Evolutionary conservation across 257 asterid genomes (phyloP).

Genomic region (Solanum chiquidenum): DNA sequence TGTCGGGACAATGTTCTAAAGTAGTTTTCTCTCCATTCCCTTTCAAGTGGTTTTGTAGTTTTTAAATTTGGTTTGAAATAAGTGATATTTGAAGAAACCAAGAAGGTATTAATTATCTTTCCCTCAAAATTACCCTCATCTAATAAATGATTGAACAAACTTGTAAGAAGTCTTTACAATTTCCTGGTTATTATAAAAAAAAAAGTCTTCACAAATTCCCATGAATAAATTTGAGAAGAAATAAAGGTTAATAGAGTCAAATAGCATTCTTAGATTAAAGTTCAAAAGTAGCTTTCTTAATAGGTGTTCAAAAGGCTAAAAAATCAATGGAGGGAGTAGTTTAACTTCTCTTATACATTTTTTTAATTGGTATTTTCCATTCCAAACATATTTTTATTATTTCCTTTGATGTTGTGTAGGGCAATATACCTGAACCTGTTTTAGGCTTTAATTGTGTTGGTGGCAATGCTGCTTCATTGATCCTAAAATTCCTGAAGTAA

Average conservation of each 20-base stretch:
- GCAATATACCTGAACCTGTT: conserved; percentile 65
- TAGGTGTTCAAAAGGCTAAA: not conserved
- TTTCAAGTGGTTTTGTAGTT: not conserved
- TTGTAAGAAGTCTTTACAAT: not conserved
- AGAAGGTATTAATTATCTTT: not conserved
- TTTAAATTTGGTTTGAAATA: not conserved
- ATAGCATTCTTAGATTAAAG: not conserved
- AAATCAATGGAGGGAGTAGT: not conserved
- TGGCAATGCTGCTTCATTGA: conserved; percentile 83
- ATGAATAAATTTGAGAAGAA: not conserved
- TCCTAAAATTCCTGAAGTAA: conserved; percentile 81
- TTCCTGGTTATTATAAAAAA: not conserved
- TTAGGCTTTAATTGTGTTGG: conserved; percentile 94
- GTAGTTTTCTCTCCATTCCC: not conserved
- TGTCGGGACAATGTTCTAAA: not conserved
- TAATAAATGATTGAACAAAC: not conserved
- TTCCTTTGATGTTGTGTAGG: conserved; percentile 26
- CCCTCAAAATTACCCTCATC: not conserved
- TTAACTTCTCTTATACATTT: not conserved
- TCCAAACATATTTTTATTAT: not conserved
- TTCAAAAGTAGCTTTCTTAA: not conserved
- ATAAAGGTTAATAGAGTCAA: not conserved
- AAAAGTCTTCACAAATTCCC: not conserved
- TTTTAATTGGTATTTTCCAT: not conserved
- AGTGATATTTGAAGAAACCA: not conserved